Conservation (phyloP, 495 filamentous ascomycete species). For the Penicillium desertorum region DNA sequence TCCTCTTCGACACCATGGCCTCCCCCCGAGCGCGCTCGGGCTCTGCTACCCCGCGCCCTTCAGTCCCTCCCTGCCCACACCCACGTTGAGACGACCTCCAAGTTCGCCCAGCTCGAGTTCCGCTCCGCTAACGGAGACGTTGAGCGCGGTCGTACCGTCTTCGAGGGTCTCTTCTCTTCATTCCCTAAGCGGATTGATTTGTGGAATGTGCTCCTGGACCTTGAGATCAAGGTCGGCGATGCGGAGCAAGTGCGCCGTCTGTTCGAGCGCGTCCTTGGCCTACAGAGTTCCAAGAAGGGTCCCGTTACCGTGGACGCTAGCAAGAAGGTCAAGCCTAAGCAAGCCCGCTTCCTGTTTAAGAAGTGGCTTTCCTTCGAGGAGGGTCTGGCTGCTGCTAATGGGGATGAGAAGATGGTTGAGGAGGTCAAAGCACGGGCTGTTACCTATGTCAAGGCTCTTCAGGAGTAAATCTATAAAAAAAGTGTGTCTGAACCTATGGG, state of each 20-base stretch:
- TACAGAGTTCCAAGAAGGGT: slow-evolving; percentile 58
- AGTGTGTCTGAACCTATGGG: slow-evolving; percentile 25
- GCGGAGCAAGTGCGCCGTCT: slow-evolving; percentile 67
- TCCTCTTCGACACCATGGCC: slow-evolving; percentile 71
- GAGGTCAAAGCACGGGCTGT: slow-evolving; percentile 71
- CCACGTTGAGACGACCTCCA: slow-evolving; percentile 74
- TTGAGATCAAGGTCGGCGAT: slow-evolving; percentile 70
- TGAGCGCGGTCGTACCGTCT: slow-evolving; percentile 91
- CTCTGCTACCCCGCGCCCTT: slow-evolving; percentile 78
- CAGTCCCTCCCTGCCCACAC: slow-evolving; percentile 73
- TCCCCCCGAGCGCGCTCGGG: slow-evolving; percentile 72
- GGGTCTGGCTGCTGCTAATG: slow-evolving; percentile 49
- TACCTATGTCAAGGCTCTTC: slow-evolving; percentile 62
- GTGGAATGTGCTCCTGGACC: slow-evolving; percentile 87
- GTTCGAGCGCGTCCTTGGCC: slow-evolving; percentile 71
- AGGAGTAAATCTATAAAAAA: slow-evolving; percentile 38
- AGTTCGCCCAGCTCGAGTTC: slow-evolving; percentile 91
- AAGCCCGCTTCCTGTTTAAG: slow-evolving; percentile 79
- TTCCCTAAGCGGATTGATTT: slow-evolving; percentile 88
- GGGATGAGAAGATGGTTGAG: slow-evolving; percentile 68
- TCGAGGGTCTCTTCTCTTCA: slow-evolving; percentile 79
- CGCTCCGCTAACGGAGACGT: slow-evolving; percentile 76
- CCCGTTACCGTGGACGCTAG: slow-evolving; percentile 31
- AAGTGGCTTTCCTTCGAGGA: slow-evolving; percentile 81
- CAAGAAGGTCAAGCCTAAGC: slow-evolving; percentile 62